Base-by-base conservation (phyloP, 768 basidiomycete species). In the Auricularia cornea region DNA sequence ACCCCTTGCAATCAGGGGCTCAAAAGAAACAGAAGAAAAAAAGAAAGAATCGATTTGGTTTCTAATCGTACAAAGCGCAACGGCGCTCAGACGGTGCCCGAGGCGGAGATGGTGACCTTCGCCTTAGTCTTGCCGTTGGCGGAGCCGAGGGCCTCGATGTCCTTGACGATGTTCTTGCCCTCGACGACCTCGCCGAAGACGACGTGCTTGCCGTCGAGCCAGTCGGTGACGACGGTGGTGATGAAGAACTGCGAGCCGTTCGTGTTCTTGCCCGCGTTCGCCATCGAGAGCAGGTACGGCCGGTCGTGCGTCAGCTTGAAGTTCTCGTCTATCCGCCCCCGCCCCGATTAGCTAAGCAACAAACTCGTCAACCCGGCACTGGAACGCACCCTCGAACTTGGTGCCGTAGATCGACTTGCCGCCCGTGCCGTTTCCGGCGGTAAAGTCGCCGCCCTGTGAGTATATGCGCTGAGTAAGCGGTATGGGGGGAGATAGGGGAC, bases 301-400 rank as follows among this genome's bases (percentile, higher is more conserved):
- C 86, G 88, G 64, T 75, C 80, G 80, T 97, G 94, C 75, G 84
- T 87, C 65, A 85, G 71, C 66, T 78, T 68, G 75, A 92, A 90
- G 81, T 94, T 95, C 78, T 96, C 94, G 70, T 96, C 94, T 84
- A n/a, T n/a, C n/a, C n/a, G n/a, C n/a, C n/a, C n/a, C n/a, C n/a
- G n/a, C n/a, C n/a, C n/a, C n/a, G n/a, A n/a, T n/a, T n/a, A n/a
- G n/a, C n/a, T n/a, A n/a, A n/a, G n/a, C n/a, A n/a, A n/a, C n/a
- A n/a, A n/a, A n/a, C n/a, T n/a, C n/a, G n/a, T n/a, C n/a, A n/a
- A n/a, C n/a, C n/a, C n/a, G n/a, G n/a, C n/a, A n/a, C n/a, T n/a
- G n/a, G 16, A 44, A 71, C 79, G 56, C 41, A 88, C 87, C 89
- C 6, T 69, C 70, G 66, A 89, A 90, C 69, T 83, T 86, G 57